A percentile compares a stretch with the other conserved stretches of the same genome.
Conservation (phyloP, 1,284 basidiomycete species). For the Sanghuangporus sanghuang region DNA sequence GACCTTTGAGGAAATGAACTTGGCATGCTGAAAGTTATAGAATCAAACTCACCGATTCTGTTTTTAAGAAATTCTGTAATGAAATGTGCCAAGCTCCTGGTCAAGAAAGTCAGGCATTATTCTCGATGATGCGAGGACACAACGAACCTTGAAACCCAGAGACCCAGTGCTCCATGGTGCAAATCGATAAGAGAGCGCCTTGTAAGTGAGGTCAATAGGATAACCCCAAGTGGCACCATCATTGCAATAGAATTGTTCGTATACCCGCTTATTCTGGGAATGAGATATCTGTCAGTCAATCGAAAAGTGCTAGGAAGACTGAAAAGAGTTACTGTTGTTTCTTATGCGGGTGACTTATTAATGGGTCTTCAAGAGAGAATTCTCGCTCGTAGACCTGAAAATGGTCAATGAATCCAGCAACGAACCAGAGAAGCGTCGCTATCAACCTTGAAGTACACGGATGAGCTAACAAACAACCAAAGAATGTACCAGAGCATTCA, state of each 20-base stretch:
- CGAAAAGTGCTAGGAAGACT: neutral
- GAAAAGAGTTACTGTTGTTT: slow-evolving; percentile 38
- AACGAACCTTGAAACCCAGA: slow-evolving; percentile 43
- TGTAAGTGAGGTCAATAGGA: slow-evolving; percentile 32
- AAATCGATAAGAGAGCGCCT: slow-evolving; percentile 44
- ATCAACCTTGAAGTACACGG: slow-evolving; percentile 34
- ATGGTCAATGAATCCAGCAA: slow-evolving; percentile 12
- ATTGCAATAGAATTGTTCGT: slow-evolving; percentile 44
- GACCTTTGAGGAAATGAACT: slow-evolving; percentile 33
- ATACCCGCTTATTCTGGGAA: slow-evolving; percentile 40
- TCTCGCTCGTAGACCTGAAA: slow-evolving; percentile 45
- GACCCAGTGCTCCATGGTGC: slow-evolving; percentile 51
- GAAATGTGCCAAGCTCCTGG: slow-evolving; percentile 42
- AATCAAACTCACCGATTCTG: slow-evolving; percentile 41
- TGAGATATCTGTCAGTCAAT: neutral
- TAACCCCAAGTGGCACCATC: slow-evolving; percentile 37
- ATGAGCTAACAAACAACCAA: neutral
- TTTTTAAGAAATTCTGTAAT: slow-evolving; percentile 56
- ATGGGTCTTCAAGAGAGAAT: slow-evolving; percentile 44
- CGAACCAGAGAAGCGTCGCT: slow-evolving; percentile 25
- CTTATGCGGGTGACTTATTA: slow-evolving; percentile 47
- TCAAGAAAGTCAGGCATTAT: neutral
- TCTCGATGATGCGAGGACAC: neutral
- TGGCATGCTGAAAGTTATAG: neutral
- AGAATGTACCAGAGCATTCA: neutral